Conservation (phyloP, 2,329 filamentous ascomycete genomes). For the Alternaria brassicae region DNA sequence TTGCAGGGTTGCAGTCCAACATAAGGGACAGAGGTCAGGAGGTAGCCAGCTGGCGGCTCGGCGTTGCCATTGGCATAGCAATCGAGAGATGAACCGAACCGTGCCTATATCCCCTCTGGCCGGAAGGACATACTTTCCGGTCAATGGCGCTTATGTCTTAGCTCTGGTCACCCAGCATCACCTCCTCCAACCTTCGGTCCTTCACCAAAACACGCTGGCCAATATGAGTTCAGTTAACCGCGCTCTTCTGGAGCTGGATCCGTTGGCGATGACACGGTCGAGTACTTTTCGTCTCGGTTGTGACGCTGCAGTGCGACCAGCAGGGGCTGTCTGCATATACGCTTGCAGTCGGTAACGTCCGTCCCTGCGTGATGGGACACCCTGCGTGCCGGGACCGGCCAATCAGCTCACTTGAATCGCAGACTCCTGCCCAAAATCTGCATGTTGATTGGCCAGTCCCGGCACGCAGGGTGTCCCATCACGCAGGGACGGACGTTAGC, state of each 20-base stretch:
- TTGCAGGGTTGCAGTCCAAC: neutral
- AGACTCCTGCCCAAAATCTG: too few species aligned
- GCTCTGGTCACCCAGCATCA: neutral
- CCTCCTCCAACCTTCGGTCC: slow-evolving; percentile 7
- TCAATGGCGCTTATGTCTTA: slow-evolving; percentile 5
- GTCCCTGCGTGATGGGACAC: too few species aligned
- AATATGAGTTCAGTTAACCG: slow-evolving; percentile 1
- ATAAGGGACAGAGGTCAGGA: neutral
- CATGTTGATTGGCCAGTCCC: too few species aligned
- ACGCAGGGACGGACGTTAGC: too few species aligned
- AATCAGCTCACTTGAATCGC: too few species aligned
- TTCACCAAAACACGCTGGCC: slow-evolving; percentile 2
- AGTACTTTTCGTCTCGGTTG: slow-evolving; percentile 1
- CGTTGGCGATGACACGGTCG: neutral
- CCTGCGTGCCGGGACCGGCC: too few species aligned
- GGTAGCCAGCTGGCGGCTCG: neutral
- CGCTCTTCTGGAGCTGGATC: neutral
- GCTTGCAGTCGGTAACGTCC: neutral
- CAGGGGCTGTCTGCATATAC: slow-evolving; percentile 3
- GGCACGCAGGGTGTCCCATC: too few species aligned
- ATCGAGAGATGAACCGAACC: slow-evolving; percentile 1
- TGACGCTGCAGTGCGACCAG: slow-evolving; percentile 8
- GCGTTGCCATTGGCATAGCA: neutral
- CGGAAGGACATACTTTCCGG: slow-evolving; percentile 4
- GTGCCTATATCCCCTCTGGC: neutral